Conservation (phyloP, 306 rosid genomes). For the Fragaria ananassa region DNA sequence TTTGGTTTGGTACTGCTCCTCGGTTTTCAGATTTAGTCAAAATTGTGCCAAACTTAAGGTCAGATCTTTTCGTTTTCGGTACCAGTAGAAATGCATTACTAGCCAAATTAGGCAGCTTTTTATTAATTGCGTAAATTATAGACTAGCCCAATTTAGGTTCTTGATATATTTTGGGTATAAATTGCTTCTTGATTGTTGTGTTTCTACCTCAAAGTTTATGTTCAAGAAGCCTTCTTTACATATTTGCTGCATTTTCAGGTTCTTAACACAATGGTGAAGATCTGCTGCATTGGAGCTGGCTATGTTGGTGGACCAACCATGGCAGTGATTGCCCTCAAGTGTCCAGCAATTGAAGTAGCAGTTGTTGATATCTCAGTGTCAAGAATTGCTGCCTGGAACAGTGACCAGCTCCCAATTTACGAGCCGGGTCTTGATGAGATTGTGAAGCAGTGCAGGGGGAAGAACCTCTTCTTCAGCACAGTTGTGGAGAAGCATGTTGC, state of each 20-base stretch:
- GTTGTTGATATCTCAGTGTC: conserved; percentile 79
- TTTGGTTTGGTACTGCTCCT: background rate
- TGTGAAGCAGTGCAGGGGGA: conserved; percentile 69
- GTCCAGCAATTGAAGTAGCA: conserved; percentile 65
- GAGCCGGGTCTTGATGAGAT: conserved; percentile 77
- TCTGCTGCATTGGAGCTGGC: conserved; percentile 87
- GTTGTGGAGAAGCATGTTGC: conserved; percentile 62
- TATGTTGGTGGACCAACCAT: conserved; percentile 86
- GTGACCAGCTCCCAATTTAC: conserved; percentile 69
- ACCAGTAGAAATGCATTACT: background rate
- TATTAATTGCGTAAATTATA: background rate
- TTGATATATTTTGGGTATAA: background rate
- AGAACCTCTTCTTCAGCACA: conserved; percentile 72
- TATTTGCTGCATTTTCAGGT: conserved; percentile 14
- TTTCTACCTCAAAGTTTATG: background rate
- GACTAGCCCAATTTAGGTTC: background rate
- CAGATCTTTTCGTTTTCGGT: background rate
- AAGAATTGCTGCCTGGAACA: conserved; percentile 72
- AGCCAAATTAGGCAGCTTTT: conserved; percentile 12
- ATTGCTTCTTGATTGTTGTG: background rate
- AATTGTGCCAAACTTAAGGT: background rate
- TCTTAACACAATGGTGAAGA: conserved; percentile 56
- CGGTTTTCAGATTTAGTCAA: background rate
- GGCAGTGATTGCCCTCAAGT: conserved; percentile 79
- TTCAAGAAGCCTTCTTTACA: background rate